Evolutionary conservation across 768 basidiomycete species (phyloP).

Genomic region (Agrocybe pediades): DNA sequence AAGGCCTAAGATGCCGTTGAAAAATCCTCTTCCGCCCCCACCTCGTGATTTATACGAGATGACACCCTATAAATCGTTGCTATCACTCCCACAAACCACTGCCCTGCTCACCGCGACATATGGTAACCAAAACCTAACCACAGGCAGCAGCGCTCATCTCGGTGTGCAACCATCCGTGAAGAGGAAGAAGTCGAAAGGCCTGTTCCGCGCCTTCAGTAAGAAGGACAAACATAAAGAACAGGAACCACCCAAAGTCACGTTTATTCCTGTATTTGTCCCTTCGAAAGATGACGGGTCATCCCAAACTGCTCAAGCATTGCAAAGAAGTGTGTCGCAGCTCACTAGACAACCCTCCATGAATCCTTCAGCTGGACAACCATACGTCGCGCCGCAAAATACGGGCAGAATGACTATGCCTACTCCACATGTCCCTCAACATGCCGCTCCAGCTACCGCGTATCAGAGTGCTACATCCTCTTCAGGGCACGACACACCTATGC

Average conservation of each 20-base stretch:
- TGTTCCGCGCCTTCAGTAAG: conserved; percentile 48
- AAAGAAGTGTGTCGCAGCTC: not conserved
- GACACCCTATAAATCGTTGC: conserved; percentile 56
- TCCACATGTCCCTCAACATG: not conserved
- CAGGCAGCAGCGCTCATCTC: conserved; percentile 13
- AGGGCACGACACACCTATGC: conserved; percentile 7
- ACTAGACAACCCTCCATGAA: not conserved
- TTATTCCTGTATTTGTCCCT: conserved; percentile 26
- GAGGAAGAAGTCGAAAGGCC: conserved; percentile 38
- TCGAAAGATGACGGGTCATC: not conserved
- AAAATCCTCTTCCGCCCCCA: conserved; percentile 65
- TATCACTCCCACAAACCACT: conserved; percentile 52
- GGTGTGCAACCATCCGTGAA: conserved; percentile 19
- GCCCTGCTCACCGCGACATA: conserved; percentile 36
- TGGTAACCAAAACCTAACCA: conserved; percentile 18
- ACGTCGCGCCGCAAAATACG: not conserved
- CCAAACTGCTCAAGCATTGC: not conserved
- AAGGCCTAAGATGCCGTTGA: conserved; percentile 20
- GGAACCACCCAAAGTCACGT: conserved; percentile 19
- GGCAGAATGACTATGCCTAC: not conserved
- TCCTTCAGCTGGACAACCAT: not conserved
- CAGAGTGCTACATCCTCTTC: not conserved
- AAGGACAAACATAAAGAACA: conserved; percentile 19
- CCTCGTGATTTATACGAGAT: conserved; percentile 62
- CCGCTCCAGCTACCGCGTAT: not conserved